phyloP scores from a whole-genome alignment of 768 basidiomycete species.

The Suillus lakei region DNA sequence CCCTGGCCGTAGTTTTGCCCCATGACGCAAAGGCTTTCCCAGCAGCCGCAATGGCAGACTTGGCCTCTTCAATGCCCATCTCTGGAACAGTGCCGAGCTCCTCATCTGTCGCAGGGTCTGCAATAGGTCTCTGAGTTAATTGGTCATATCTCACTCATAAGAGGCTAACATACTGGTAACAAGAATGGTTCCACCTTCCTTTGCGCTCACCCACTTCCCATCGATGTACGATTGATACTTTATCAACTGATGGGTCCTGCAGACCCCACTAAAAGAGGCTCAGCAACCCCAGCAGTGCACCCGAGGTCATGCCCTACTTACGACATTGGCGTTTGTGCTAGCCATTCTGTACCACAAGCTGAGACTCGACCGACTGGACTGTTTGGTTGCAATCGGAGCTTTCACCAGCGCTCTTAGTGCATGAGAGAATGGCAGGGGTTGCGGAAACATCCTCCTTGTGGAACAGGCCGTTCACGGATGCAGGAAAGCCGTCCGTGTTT shows the following conservation, averaged over 20 bases:
- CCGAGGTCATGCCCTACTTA: constrained; percentile 34
- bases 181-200: constrained; percentile 67
- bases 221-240: constrained; percentile 79
- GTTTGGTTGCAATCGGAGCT: background rate
- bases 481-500: constrained; percentile 1
- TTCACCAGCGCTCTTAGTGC: background rate
- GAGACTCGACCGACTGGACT: background rate
- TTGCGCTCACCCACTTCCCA: constrained; percentile 88
- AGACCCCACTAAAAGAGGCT: constrained; percentile 62
- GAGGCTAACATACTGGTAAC: constrained; percentile 69
- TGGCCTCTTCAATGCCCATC: constrained; percentile 84
- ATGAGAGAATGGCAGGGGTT: background rate
- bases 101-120: constrained; percentile 89
- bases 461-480: background rate
- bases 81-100: constrained; percentile 88
- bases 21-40: constrained; percentile 80
- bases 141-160: background rate
- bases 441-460: constrained; percentile 6
- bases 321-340: constrained; percentile 42
- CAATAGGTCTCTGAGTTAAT: constrained; percentile 1
- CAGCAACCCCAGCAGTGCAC: background rate
- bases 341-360: constrained; percentile 53
- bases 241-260: constrained; percentile 76
- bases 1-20: constrained; percentile 89
- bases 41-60: constrained; percentile 84